Evolutionary conservation across 352 stramenopile genomes (phyloP).

Genomic region (Thalassiosira mediterranea): DNA sequence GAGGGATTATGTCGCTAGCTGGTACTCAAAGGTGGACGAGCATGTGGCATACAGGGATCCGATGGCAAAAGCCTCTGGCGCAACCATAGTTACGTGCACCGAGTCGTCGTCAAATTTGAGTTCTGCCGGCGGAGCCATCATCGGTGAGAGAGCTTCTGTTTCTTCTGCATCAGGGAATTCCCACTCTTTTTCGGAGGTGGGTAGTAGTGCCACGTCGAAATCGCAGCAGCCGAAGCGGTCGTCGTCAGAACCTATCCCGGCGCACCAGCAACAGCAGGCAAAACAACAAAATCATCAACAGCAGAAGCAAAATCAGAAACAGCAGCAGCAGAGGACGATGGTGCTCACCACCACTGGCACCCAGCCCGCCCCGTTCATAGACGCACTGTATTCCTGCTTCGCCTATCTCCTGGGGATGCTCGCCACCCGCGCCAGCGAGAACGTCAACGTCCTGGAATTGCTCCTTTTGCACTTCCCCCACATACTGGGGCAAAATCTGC

Average conservation of each 20-base stretch:
- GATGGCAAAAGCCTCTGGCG: background rate
- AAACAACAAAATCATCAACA: slow-evolving; percentile 39
- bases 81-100: background rate
- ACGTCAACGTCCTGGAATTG: slow-evolving; percentile 79
- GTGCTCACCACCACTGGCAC: slow-evolving; percentile 56
- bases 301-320: slow-evolving; percentile 1
- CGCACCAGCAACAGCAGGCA: background rate
- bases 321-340: slow-evolving; percentile 60
- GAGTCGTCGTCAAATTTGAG: slow-evolving; percentile 9
- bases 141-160: background rate
- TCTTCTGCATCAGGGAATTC: background rate
- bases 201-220: background rate
- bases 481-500: slow-evolving; percentile 74
- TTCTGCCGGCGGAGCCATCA: background rate
- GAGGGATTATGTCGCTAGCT: slow-evolving; percentile 73
- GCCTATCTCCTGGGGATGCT: slow-evolving; percentile 73
- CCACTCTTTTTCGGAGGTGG: background rate
- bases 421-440: slow-evolving; percentile 62
- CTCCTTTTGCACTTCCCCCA: slow-evolving; percentile 76
- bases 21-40: slow-evolving; percentile 58
- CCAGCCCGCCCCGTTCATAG: slow-evolving; percentile 53
- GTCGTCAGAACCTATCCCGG: background rate
- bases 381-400: slow-evolving; percentile 61
- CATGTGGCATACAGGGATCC: slow-evolving; percentile 36
- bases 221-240: background rate